Base-by-base conservation (phyloP, 345 rosid genomes). In the Eucalyptus victrix region DNA sequence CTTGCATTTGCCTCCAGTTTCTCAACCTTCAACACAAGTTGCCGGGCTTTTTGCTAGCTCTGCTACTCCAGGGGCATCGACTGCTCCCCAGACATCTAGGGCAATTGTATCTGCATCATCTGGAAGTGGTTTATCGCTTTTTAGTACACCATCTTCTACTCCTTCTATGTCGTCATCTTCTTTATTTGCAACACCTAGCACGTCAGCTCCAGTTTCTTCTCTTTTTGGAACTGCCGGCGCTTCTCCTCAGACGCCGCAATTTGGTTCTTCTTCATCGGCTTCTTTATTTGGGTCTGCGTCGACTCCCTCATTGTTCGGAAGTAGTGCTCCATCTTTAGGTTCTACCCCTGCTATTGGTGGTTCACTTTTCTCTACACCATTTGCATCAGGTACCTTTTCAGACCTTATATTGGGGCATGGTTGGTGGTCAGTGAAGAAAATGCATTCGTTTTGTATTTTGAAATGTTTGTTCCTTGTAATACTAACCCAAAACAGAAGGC, bases 11-110 rank as follows among this genome's bases (percentile, higher is more conserved):
- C 99, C 97, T 91, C 89, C 96, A 85, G 93, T 65, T 92, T 90
- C 96, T 69, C 99, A 94, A 90, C 92, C 96, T 86, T 95, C 99
- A 89, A 94, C 95, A 6, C 98, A 95, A 87, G 96, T 93, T 91
- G 92, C 96, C 58, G 96, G 98, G 53, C 91, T 95, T 86, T 90
- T 95, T 88, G 88, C 97, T 12, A 91, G 91, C 93, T 93, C 96
- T 86, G 93, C 96, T 34, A 88, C 92, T 88, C 93, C 95, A 26
- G 93, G 90, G 87, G 91, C 89, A 67, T 91, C 96, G 56, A 90
- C 91, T 87, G 87, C 94, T 87, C 93, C 92, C 86, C 96, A 92
- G 88, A 80, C 96, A 90, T 89, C 96, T 81, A 90, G 94, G 65
- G 95, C 94, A 49, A 47, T 86, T 80, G 81, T 93, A 86, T 44